Evolutionary conservation across 1,139 yeast genomes (phyloP).

Genomic region (Scheffersomyces stambukii): DNA sequence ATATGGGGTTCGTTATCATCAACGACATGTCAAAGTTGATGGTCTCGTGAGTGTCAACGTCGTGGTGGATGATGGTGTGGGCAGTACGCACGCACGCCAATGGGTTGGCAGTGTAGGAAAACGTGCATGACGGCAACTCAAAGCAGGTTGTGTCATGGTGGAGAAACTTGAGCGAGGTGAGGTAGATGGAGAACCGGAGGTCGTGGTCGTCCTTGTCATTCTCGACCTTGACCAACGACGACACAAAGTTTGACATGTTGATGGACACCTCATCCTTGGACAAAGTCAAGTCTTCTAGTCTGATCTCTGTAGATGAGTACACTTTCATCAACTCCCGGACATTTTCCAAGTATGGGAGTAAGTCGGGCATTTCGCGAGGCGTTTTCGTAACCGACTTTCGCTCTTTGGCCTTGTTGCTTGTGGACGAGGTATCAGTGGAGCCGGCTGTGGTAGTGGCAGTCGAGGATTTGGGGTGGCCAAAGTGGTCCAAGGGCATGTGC

Average conservation of each 20-base stretch:
- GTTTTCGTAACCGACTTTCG: conserved; percentile 1
- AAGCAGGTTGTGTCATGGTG: conserved; percentile 30
- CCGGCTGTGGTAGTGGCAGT: neutral
- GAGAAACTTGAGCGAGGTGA: conserved; percentile 26
- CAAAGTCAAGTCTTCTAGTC: conserved; percentile 30
- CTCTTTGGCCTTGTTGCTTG: conserved; percentile 3
- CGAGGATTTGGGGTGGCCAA: conserved; percentile 6
- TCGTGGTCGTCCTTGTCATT: conserved; percentile 5
- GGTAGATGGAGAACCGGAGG: conserved; percentile 10
- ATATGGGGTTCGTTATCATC: conserved; percentile 27
- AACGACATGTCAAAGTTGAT: conserved; percentile 18
- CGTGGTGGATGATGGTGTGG: conserved; percentile 11
- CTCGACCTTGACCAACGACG: conserved; percentile 13
- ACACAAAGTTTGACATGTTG: conserved; percentile 19
- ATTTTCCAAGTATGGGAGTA: conserved; percentile 6
- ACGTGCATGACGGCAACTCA: conserved; percentile 35
- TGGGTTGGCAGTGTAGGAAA: conserved; percentile 19
- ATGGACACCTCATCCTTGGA: conserved; percentile 14
- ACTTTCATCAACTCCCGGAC: conserved; percentile 8
- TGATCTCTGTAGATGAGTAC: conserved; percentile 15
- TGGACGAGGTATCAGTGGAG: conserved; percentile 1
- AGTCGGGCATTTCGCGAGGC: conserved; percentile 2
- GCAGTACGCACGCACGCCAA: conserved; percentile 12
- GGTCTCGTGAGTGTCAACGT: conserved; percentile 5
- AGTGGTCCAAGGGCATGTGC: conserved; percentile 21